Conservation (phyloP, 1,284 basidiomycete species). For the Mycocalia duriaeana region DNA sequence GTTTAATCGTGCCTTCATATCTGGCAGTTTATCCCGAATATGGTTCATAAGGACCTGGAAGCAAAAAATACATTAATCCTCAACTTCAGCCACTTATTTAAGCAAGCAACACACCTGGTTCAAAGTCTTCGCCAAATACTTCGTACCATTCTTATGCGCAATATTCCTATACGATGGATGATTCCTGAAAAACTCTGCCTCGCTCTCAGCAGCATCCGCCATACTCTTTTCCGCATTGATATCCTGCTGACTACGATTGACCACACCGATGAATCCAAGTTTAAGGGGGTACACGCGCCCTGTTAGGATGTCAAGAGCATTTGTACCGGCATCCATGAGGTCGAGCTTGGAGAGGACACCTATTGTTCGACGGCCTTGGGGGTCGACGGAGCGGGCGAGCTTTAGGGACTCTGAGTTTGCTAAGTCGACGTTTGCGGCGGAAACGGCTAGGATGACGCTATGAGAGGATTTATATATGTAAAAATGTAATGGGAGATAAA, state of each 20-base stretch:
- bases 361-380: conserved; percentile 92
- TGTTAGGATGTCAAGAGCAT: conserved; percentile 93
- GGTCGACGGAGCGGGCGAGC: conserved; percentile 91
- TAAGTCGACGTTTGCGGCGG: conserved; percentile 95
- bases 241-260: conserved; percentile 96
- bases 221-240: conserved; percentile 90
- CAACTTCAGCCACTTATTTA: neutral
- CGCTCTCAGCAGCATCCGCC: conserved; percentile 79
- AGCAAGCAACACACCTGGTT: conserved; percentile 65
- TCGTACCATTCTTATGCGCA: conserved; percentile 95
- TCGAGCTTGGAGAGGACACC: conserved; percentile 97
- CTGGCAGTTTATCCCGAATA: conserved; percentile 96
- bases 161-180: conserved; percentile 95
- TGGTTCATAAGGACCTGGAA: conserved; percentile 90
- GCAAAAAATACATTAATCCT: no score
- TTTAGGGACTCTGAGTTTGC: conserved; percentile 98
- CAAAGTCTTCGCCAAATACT: conserved; percentile 89
- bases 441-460: conserved; percentile 94
- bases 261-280: conserved; percentile 95
- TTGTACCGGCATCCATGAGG: conserved; percentile 98
- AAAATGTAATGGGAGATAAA: neutral
- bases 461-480: conserved; percentile 7
- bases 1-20: conserved; percentile 98
- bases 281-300: conserved; percentile 97
- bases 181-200: conserved; percentile 88